Conservation (phyloP, 805 yeast genomes). For the Candida palmyrensis region DNA sequence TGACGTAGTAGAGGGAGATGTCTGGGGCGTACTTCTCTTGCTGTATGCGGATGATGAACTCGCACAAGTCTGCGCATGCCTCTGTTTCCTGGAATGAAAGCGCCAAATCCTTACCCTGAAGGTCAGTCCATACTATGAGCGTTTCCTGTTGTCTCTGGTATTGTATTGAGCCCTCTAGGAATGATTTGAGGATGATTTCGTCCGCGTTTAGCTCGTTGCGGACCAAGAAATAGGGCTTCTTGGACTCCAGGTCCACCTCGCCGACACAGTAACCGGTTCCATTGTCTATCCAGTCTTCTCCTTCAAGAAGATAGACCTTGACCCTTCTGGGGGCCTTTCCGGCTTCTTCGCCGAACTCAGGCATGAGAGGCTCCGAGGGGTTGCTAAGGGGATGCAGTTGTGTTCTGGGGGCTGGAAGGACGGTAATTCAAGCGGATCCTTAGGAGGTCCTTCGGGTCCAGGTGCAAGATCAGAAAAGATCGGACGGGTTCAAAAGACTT, state of each 20-base stretch:
- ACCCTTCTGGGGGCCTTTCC: constrained; percentile 63
- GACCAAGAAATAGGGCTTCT: constrained; percentile 61
- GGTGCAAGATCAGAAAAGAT: too few relatives aligned
- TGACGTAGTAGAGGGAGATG: constrained; percentile 60
- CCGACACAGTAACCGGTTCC: constrained; percentile 93
- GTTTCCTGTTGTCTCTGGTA: constrained; percentile 95
- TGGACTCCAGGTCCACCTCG: constrained; percentile 37
- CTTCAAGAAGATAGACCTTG: constrained; percentile 79
- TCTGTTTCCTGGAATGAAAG: constrained; percentile 86
- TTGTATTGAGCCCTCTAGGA: constrained; percentile 68
- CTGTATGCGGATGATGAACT: constrained; percentile 68
- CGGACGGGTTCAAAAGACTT: too few relatives aligned
- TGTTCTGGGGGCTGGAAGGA: too few relatives aligned
- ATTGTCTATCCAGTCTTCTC: constrained; percentile 83
- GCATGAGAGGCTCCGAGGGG: too few relatives aligned
- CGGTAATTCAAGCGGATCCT: too few relatives aligned
- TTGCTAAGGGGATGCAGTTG: too few relatives aligned
- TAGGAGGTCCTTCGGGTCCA: too few relatives aligned
- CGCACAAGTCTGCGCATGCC: constrained; percentile 82
- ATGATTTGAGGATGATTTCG: constrained; percentile 57
- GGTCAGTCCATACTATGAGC: constrained; percentile 89
- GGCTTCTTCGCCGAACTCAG: constrained; percentile 1
- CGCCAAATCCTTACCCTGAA: constrained; percentile 70
- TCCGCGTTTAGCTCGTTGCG: constrained; percentile 60
- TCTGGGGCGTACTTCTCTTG: constrained; percentile 50